These are phyloP conservation scores for Cladosporium cucumerinum DNA, from an alignment of 2,329 filamentous ascomycete species.

Conservation along the genomic window DNA sequence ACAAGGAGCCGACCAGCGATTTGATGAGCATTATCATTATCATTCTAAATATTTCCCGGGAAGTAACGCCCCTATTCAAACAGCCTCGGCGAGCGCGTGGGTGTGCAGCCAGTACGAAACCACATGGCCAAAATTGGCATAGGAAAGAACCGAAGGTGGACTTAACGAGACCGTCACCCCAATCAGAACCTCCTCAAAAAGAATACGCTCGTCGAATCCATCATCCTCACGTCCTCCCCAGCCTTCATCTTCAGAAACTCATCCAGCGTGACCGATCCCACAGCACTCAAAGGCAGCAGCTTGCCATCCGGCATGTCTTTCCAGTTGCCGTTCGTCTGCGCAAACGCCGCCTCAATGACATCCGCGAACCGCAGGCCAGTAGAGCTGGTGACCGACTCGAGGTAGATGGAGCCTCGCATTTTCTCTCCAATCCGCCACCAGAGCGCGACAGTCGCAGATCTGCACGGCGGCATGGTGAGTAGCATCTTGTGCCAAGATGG, in stretches of 20 bases:
- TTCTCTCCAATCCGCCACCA: conserved; percentile 6
- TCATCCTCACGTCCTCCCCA: conserved; percentile 8
- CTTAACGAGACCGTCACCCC: not conserved
- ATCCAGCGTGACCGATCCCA: not conserved
- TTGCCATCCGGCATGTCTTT: conserved; percentile 5
- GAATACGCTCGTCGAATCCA: conserved; percentile 1
- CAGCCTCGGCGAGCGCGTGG: not conserved
- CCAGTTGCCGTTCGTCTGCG: conserved; percentile 2
- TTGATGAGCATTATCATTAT: not conserved
- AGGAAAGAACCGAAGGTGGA: not conserved
- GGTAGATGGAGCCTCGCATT: conserved; percentile 5
- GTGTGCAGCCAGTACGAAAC: not conserved
- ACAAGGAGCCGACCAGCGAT: not conserved
- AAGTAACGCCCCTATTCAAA: not conserved
- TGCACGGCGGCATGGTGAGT: conserved; percentile 19
- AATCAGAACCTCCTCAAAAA: not conserved
- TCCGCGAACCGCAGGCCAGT: not conserved
- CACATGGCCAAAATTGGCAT: not conserved
- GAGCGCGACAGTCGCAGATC: not conserved
- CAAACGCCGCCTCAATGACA: not conserved
- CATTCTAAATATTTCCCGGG: not conserved
- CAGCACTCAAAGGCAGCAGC: conserved; percentile 3
- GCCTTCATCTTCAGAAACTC: conserved; percentile 1
- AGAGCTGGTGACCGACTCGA: not conserved
- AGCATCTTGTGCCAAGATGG: conserved; percentile 24